Evolutionary conservation across 176 grass and related monocot genomes (phyloP).

Genomic region (Chrysopogon serrulatus): DNA sequence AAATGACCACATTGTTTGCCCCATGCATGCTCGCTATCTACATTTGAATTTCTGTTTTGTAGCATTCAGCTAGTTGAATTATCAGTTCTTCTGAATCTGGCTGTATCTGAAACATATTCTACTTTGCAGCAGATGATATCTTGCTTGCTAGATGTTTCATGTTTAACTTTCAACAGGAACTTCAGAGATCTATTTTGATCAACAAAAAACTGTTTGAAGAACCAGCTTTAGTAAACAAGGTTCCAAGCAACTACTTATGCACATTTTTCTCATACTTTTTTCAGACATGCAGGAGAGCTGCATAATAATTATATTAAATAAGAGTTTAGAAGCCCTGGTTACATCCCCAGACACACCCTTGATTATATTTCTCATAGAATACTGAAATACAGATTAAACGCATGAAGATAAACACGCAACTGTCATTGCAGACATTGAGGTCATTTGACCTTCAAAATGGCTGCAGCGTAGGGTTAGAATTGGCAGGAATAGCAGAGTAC

Average conservation of each 20-base stretch:
- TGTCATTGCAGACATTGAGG: neutral
- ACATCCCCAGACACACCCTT: neutral
- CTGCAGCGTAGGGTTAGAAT: neutral
- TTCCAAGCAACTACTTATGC: neutral
- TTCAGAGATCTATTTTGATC: neutral
- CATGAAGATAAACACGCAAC: neutral
- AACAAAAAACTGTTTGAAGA: neutral
- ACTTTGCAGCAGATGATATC: neutral
- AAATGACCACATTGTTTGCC: constrained; percentile 2
- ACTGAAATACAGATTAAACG: neutral
- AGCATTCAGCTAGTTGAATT: constrained; percentile 22
- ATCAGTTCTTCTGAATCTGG: constrained; percentile 21
- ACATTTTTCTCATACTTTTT: neutral
- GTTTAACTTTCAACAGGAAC: neutral
- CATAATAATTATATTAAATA: neutral
- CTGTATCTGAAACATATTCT: constrained; percentile 14
- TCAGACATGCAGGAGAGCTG: neutral
- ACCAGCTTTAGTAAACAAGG: neutral
- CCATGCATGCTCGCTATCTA: neutral
- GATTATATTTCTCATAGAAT: neutral
- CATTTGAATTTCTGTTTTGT: neutral
- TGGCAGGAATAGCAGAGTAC: neutral
- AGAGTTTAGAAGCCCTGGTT: neutral
- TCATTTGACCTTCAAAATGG: neutral
- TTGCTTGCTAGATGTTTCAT: neutral